These are phyloP conservation scores for Lipomyces mesembrius DNA, from an alignment of 805 yeast genomes.

Conservation along the genomic window DNA sequence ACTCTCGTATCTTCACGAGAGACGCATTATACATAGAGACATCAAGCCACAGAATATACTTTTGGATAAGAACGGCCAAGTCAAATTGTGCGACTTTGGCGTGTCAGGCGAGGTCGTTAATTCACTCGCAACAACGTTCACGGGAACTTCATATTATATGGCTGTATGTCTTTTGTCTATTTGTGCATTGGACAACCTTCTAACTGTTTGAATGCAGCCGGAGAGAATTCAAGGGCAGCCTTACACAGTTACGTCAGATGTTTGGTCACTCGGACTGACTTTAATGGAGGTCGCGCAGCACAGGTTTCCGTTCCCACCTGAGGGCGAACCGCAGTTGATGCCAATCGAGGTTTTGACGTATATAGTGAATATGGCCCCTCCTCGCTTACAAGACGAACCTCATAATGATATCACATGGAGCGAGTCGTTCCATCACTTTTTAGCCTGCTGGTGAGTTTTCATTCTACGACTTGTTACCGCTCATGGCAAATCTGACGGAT, in stretches of 20 bases:
- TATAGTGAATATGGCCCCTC: conserved; percentile 77
- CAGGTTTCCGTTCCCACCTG: conserved; percentile 75
- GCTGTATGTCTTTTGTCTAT: conserved; percentile 50
- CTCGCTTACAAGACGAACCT: conserved; percentile 77
- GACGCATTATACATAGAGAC: conserved; percentile 84
- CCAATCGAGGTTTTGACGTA: conserved; percentile 86
- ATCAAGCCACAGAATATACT: conserved; percentile 94
- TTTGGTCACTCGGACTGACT: conserved; percentile 95
- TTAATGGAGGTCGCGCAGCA: conserved; percentile 91
- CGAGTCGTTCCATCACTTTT: conserved; percentile 77
- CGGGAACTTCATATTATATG: conserved; percentile 98
- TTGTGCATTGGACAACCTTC: background rate
- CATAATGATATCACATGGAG: conserved; percentile 80
- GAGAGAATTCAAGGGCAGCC: conserved; percentile 96
- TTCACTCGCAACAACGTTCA: conserved; percentile 92
- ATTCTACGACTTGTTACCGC: background rate
- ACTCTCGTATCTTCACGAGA: conserved; percentile 82
- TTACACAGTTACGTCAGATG: conserved; percentile 91
- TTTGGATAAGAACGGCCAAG: conserved; percentile 74
- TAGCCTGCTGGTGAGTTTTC: conserved; percentile 55
- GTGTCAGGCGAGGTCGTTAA: conserved; percentile 87
- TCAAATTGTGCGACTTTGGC: conserved; percentile 95
- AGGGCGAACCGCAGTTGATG: conserved; percentile 60
- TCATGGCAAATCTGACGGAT: background rate
- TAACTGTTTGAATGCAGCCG: conserved; percentile 50